Conservation (phyloP, 1,284 basidiomycete species). For the Cronartium ribicola region DNA sequence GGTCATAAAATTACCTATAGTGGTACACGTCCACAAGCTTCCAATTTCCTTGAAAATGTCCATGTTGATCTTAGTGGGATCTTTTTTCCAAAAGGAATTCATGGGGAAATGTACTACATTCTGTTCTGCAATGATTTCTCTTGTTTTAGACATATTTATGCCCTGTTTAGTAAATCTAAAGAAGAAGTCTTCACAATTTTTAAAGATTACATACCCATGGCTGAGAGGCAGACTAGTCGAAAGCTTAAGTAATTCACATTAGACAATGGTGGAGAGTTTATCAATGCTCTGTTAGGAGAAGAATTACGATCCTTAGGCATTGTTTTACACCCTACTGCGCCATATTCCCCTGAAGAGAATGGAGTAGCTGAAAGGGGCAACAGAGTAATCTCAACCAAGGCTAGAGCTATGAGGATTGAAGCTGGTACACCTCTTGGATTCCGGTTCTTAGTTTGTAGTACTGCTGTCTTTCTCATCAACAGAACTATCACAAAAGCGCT, state of each 20-base stretch:
- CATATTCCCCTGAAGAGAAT: conserved; percentile 23
- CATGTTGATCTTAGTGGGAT: not conserved
- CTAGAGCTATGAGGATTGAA: not conserved
- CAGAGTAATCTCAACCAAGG: conserved; percentile 5
- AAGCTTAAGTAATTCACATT: not conserved
- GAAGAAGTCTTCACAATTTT: not conserved
- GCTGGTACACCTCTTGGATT: not conserved
- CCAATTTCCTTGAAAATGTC: not conserved
- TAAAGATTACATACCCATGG: not conserved
- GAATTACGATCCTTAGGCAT: not conserved
- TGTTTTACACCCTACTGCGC: not conserved
- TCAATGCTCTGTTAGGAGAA: not conserved
- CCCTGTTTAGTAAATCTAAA: no score
- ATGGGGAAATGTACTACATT: not conserved
- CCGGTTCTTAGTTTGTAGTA: not conserved
- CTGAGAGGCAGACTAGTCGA: not conserved
- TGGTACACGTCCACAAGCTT: no score
- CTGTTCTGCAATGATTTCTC: not conserved
- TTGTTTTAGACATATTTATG: not conserved
- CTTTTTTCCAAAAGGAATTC: not conserved
- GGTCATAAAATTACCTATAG: no score
- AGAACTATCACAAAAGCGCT: not conserved
- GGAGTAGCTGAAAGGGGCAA: conserved; percentile 19
- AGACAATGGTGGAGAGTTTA: not conserved
- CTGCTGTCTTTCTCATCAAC: not conserved